Percentiles rank a stretch among this genome's conserved stretches.
phyloP scores from a whole-genome alignment of 1,139 yeast species.

The Candida pseudoviswanathii region DNA sequence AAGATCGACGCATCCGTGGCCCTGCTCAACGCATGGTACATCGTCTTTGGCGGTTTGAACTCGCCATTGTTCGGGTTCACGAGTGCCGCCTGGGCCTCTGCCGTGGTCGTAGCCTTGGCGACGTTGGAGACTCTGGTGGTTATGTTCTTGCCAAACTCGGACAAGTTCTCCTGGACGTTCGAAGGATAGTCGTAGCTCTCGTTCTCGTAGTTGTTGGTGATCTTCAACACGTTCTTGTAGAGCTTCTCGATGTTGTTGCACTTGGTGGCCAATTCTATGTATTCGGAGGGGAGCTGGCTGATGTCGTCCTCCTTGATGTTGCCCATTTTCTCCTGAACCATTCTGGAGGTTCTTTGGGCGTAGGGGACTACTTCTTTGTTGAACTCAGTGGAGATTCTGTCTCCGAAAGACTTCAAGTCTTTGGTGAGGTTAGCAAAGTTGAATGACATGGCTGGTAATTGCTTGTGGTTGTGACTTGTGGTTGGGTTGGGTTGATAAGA shows the following conservation, averaged over 20 bases:
- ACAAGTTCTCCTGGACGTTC: conserved; percentile 70
- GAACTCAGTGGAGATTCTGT: conserved; percentile 43
- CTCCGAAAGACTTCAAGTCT: conserved; percentile 43
- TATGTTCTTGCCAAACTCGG: conserved; percentile 71
- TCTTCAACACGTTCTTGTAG: conserved; percentile 71
- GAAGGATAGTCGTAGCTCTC: conserved; percentile 90
- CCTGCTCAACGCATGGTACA: conserved; percentile 81
- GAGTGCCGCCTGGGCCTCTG: conserved; percentile 81
- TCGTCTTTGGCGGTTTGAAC: conserved; percentile 72
- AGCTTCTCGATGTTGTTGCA: conserved; percentile 75
- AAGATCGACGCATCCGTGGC: conserved; percentile 63
- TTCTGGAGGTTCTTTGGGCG: conserved; percentile 80
- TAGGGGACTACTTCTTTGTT: conserved; percentile 56
- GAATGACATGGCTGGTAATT: conserved; percentile 37
- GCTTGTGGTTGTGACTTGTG: background rate
- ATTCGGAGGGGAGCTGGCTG: conserved; percentile 84
- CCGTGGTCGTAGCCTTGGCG: conserved; percentile 74
- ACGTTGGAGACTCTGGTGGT: conserved; percentile 67
- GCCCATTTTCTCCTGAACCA: conserved; percentile 79
- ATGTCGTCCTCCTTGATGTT: conserved; percentile 67
- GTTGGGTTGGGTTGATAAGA: conserved; percentile 1
- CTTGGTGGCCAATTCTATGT: conserved; percentile 70
- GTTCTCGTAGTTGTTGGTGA: conserved; percentile 69
- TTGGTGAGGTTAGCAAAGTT: conserved; percentile 46
- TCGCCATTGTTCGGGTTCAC: conserved; percentile 56